A percentile compares a stretch with the other conserved stretches of the same genome.
Conservation (phyloP, 1,284 basidiomycete genomes). For the Tremellales sp. region DNA sequence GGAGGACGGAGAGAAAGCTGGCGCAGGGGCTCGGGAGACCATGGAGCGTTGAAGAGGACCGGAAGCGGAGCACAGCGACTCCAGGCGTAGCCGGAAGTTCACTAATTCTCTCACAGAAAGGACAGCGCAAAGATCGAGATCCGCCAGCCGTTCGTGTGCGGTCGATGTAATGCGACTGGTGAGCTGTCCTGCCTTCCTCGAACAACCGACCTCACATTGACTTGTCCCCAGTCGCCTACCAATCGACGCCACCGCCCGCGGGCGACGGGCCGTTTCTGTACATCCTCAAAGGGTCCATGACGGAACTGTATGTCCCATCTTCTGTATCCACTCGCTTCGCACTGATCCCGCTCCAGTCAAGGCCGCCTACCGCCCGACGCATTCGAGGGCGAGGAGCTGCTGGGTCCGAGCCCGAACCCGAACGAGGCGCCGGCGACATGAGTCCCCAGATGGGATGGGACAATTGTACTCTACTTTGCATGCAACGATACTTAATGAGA, state of each 20-base stretch:
- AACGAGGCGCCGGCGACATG: too few species aligned
- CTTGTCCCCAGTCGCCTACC: constrained; percentile 41
- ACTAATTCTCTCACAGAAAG: constrained; percentile 11
- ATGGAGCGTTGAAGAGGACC: too few species aligned
- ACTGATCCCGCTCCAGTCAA: constrained; percentile 26
- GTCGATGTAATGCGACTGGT: constrained; percentile 45
- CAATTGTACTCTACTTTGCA: neutral
- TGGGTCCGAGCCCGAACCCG: too few species aligned
- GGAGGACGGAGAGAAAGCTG: too few species aligned
- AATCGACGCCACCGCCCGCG: constrained; percentile 39
- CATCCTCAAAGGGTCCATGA: constrained; percentile 44
- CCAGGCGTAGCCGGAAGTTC: neutral
- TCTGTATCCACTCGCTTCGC: neutral
- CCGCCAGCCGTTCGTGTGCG: constrained; percentile 41
- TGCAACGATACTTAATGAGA: too few species aligned
- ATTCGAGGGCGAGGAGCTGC: constrained; percentile 44
- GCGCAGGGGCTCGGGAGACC: too few species aligned
- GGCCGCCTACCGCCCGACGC: constrained; percentile 47
- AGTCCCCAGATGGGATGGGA: neutral
- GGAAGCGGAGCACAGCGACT: too few species aligned
- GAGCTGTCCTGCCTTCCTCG: constrained; percentile 5
- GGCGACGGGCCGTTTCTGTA: constrained; percentile 44
- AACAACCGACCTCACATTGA: neutral
- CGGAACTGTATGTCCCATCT: constrained; percentile 38
- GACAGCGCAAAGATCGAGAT: constrained; percentile 33